Evolutionary conservation across 1,284 basidiomycete species (phyloP).

Genomic region (Ustilago hordei): DNA sequence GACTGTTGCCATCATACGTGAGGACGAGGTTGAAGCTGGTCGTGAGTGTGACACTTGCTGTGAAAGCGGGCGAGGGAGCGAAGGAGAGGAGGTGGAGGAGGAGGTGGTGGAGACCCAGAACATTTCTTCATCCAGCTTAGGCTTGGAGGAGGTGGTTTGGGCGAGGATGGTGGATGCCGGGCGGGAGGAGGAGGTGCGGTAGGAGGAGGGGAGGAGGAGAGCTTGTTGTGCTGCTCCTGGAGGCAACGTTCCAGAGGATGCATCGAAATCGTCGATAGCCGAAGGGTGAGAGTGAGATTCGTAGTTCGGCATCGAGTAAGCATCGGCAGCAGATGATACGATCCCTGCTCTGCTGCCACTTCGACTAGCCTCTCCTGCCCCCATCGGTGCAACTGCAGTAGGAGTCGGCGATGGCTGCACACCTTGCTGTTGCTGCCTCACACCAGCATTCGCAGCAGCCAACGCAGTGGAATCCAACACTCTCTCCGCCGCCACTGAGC

Average conservation of each 20-base stretch:
- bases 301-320: slow-evolving; percentile 21
- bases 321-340: slow-evolving; percentile 27
- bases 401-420: slow-evolving; percentile 20
- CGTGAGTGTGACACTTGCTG: slow-evolving; percentile 12
- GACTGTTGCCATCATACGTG: slow-evolving; percentile 20
- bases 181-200: slow-evolving; percentile 11
- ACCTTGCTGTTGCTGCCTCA: neutral
- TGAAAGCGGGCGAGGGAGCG: slow-evolving; percentile 28
- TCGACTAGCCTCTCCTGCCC: slow-evolving; percentile 2
- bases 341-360: slow-evolving; percentile 10
- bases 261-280: slow-evolving; percentile 23
- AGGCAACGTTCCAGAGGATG: slow-evolving; percentile 37
- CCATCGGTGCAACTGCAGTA: slow-evolving; percentile 12
- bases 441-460: slow-evolving; percentile 26
- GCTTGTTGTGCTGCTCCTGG: slow-evolving; percentile 46
- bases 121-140: slow-evolving; percentile 37
- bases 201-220: slow-evolving; percentile 31
- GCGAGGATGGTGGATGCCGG: slow-evolving; percentile 8
- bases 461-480: slow-evolving; percentile 40
- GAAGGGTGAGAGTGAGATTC: slow-evolving; percentile 1
- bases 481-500: slow-evolving; percentile 28
- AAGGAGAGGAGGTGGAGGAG: slow-evolving; percentile 11
- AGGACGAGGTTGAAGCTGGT: slow-evolving; percentile 18
- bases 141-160: slow-evolving; percentile 14
- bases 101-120: slow-evolving; percentile 43